These are phyloP conservation scores for Stephania japonica DNA, from an alignment of 164 flowering plant species.

Conservation along the genomic window DNA sequence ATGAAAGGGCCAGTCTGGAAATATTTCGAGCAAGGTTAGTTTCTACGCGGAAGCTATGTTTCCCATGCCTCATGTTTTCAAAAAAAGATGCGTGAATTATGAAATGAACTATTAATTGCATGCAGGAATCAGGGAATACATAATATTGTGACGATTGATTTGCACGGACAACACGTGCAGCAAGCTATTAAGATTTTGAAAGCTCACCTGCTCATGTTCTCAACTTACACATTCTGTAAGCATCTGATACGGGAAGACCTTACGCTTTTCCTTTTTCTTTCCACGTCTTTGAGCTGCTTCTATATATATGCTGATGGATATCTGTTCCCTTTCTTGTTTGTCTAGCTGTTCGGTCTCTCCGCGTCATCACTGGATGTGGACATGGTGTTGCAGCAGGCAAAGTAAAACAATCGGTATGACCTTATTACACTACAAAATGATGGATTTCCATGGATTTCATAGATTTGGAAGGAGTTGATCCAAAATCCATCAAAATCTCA, in stretches of 20 bases:
- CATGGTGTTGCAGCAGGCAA: constrained; percentile 70
- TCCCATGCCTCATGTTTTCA: not conserved
- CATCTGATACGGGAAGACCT: not conserved
- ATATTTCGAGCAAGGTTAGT: constrained; percentile 74
- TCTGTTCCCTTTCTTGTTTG: not conserved
- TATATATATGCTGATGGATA: not conserved
- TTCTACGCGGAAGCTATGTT: not conserved
- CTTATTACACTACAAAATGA: not conserved
- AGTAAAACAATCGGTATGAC: constrained; percentile 71
- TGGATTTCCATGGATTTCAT: no score
- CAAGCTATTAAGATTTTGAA: constrained; percentile 76
- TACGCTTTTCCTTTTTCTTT: not conserved
- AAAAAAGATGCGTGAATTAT: not conserved
- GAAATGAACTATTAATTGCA: not conserved
- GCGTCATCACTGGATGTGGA: constrained; percentile 91
- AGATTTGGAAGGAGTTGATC: no score
- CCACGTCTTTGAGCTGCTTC: not conserved
- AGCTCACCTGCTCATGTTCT: constrained; percentile 58
- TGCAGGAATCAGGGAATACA: constrained; percentile 73
- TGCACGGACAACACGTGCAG: constrained; percentile 95
- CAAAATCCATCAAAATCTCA: no score
- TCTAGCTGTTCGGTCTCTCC: constrained; percentile 64
- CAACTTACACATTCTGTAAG: constrained; percentile 69
- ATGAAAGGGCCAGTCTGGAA: constrained; percentile 78
- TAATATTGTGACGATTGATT: constrained; percentile 82